Percentiles rank a stretch among this genome's conserved stretches.
Conservation (phyloP, 1,284 basidiomycete genomes). For the Leccinum subspadiceum region DNA sequence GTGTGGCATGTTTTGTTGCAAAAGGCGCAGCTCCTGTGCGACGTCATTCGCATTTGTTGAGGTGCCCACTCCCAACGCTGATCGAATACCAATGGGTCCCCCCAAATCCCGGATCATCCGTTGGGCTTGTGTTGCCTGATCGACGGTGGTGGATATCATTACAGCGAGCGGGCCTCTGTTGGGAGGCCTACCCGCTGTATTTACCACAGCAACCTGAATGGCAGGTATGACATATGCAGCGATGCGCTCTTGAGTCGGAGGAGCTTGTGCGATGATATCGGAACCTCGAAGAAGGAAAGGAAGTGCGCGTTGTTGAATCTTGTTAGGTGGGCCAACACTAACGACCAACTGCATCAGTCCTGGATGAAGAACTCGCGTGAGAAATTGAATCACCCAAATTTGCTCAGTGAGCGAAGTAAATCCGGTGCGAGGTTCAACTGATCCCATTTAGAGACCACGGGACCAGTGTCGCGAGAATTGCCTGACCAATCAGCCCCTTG, state of each 20-base stretch:
- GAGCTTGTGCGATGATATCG: constrained; percentile 98
- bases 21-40: constrained; percentile 73
- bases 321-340: constrained; percentile 96
- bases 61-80: constrained; percentile 81
- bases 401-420: constrained; percentile 83
- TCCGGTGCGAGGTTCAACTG: constrained; percentile 86
- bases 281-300: constrained; percentile 92
- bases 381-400: constrained; percentile 76
- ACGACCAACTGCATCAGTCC: constrained; percentile 11
- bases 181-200: constrained; percentile 48
- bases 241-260: constrained; percentile 96
- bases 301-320: constrained; percentile 95
- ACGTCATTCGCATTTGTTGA: constrained; percentile 63
- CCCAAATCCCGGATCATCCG: constrained; percentile 96
- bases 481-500: constrained; percentile 54
- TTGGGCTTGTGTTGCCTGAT: constrained; percentile 97
- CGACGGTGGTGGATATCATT: constrained; percentile 96
- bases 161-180: constrained; percentile 84
- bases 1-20: constrained; percentile 91
- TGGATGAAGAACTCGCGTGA: constrained; percentile 14
- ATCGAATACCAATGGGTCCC: constrained; percentile 85
- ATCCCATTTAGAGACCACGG: constrained; percentile 96
- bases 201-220: constrained; percentile 79
- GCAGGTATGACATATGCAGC: constrained; percentile 96
- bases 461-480: constrained; percentile 68